A percentile compares a stretch with the other conserved stretches of the same genome.
These are phyloP conservation scores for Telfairia occidentalis DNA, from an alignment of 331 rosid species.

Conservation along the genomic window DNA sequence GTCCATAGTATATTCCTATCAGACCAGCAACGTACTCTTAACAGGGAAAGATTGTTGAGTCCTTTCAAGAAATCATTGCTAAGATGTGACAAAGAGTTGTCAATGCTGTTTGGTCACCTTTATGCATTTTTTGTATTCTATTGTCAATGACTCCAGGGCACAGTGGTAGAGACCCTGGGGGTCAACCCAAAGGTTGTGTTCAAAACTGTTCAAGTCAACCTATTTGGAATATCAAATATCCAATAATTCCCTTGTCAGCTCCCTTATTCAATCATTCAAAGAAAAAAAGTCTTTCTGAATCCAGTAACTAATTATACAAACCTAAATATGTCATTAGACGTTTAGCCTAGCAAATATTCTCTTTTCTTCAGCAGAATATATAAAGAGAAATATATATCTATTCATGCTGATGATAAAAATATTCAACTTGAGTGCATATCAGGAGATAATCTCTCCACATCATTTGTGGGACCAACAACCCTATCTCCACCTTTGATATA, in stretches of 20 bases:
- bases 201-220: background rate
- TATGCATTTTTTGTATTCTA: background rate
- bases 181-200: background rate
- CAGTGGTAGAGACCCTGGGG: background rate
- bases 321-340: background rate
- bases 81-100: background rate
- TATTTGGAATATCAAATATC: background rate
- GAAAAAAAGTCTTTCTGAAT: background rate
- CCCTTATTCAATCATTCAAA: background rate
- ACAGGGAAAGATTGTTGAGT: background rate
- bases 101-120: background rate
- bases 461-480: slow-evolving; percentile 9
- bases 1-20: background rate
- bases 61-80: background rate
- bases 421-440: background rate
- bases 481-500: slow-evolving; percentile 71
- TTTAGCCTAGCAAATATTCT: background rate
- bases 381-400: background rate
- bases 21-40: background rate
- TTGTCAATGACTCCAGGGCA: background rate
- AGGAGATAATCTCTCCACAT: background rate
- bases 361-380: background rate
- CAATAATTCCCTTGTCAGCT: background rate
- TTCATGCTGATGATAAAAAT: background rate
- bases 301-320: background rate